These are phyloP conservation scores for Suillus brevipes DNA, from an alignment of 768 basidiomycete genomes.

Conservation along the genomic window DNA sequence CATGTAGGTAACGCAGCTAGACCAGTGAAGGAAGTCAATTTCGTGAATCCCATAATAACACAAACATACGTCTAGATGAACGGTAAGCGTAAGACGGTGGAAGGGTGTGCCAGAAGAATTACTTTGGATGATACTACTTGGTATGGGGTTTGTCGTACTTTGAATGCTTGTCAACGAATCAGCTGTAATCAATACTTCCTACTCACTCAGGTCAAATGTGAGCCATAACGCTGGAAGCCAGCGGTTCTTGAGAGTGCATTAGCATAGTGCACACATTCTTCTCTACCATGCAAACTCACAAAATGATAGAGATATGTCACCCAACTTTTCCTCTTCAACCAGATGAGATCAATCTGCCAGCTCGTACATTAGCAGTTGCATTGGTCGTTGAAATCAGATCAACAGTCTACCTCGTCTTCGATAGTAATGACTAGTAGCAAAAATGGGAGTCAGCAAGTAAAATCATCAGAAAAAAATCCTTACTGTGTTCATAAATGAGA, in stretches of 20 bases:
- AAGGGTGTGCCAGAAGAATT: neutral
- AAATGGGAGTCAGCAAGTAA: neutral
- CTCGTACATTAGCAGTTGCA: neutral
- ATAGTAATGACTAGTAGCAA: constrained; percentile 10
- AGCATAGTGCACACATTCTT: neutral
- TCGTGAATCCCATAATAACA: neutral
- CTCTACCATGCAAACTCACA: constrained; percentile 4
- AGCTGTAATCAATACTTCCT: neutral
- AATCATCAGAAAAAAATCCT: neutral
- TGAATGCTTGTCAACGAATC: neutral
- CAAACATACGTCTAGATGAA: neutral
- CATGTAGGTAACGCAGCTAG: constrained; percentile 11
- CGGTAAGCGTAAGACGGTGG: neutral
- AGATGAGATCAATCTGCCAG: constrained; percentile 14
- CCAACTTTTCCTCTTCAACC: constrained; percentile 13
- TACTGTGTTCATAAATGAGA: constrained; percentile 17
- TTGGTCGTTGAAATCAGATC: neutral
- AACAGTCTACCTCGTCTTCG: constrained; percentile 10
- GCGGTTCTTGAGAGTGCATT: constrained; percentile 5
- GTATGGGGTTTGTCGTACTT: constrained; percentile 4
- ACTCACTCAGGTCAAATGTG: constrained; percentile 8
- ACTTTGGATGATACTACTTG: constrained; percentile 7
- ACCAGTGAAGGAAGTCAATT: neutral
- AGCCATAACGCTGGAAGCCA: constrained; percentile 12
- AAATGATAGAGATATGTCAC: constrained; percentile 14